phyloP scores from a whole-genome alignment of 148 eudicot species.

The Simmondsia chinensis region DNA sequence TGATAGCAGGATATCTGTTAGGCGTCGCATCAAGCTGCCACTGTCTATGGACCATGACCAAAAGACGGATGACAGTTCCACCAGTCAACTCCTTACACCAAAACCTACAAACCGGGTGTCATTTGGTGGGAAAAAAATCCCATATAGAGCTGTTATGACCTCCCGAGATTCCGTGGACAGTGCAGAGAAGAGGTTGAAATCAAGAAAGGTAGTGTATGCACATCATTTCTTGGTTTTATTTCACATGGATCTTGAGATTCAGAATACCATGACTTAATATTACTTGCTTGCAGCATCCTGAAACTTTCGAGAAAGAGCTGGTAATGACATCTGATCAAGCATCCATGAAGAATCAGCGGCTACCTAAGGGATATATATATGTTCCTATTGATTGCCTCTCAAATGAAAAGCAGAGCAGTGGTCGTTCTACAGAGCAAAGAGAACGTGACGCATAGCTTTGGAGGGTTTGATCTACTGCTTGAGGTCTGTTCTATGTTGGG shows the following conservation, averaged over 20 bases:
- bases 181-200: constrained; percentile 36
- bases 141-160: constrained; percentile 42
- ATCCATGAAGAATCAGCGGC: constrained; percentile 64
- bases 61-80: constrained; percentile 77
- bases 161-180: constrained; percentile 38
- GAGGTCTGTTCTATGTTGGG: not conserved
- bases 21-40: constrained; percentile 52
- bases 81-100: constrained; percentile 46
- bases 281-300: constrained; percentile 41
- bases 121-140: constrained; percentile 83
- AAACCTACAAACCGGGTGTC: constrained; percentile 53
- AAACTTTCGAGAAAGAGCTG: constrained; percentile 73
- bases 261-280: too few species aligned
- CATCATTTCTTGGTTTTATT: not conserved
- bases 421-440: constrained; percentile 32
- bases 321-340: constrained; percentile 92
- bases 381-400: constrained; percentile 70
- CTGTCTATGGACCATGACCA: constrained; percentile 55
- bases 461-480: not conserved
- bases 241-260: too few species aligned
- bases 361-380: constrained; percentile 80
- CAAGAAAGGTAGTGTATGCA: constrained; percentile 33
- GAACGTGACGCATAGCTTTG: constrained; percentile 33
- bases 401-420: constrained; percentile 36
- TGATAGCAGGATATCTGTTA: constrained; percentile 71